Evolutionary conservation across 2,329 filamentous ascomycete genomes (phyloP), one percentile per base, ranked within the genome.

Genomic region (Cladosporium sp.): DNA sequence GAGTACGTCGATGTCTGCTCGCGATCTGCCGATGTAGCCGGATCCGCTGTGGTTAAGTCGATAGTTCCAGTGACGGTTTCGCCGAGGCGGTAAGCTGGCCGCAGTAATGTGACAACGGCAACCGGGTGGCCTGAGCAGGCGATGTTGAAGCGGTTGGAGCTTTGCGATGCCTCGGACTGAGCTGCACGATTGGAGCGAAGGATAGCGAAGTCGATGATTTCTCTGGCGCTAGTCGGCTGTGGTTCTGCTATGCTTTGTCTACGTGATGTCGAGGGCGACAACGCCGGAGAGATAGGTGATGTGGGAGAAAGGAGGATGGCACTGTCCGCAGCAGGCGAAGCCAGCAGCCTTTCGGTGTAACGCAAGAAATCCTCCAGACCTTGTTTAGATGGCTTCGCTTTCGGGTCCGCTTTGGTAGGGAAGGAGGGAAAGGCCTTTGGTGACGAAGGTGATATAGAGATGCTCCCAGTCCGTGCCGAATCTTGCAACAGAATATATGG

Each of bases 141-240:
- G 66, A 98, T 97, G 66, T 95, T 91, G 67, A 97, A 98, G 37
- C 90, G 84, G 63, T 95, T 96, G n/a, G 86, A 82, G 65, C 87
- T 91, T 61, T 89, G 85, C 42, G 82, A 78, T 2, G 76, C 76
- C 0, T 82, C 48, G 10, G 43, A 37, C 35, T 46, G 38, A n/a
- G 16, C 78, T 59, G 85, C 73, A 60, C 89, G 89, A 65, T 89
- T 90, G 58, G 63, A 72, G 56, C 89, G 84, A 49, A 96, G 77
- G 54, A 97, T 95, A 10, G 93, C 87, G 56, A 95, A 78, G 65
- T 96, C 89, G 62, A 98, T 95, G 16, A 88, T 84, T 62, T 96
- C 90, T 65, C 89, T 92, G 56, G 80, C 86, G 13, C 77, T 85
- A 19, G 75, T 75, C 43, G 80, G 83, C 56, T 77, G 63, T 63